Evolutionary conservation across 495 filamentous ascomycete genomes (phyloP), one percentile per base, ranked within the genome.

Genomic region (Penicillium coffeae): DNA sequence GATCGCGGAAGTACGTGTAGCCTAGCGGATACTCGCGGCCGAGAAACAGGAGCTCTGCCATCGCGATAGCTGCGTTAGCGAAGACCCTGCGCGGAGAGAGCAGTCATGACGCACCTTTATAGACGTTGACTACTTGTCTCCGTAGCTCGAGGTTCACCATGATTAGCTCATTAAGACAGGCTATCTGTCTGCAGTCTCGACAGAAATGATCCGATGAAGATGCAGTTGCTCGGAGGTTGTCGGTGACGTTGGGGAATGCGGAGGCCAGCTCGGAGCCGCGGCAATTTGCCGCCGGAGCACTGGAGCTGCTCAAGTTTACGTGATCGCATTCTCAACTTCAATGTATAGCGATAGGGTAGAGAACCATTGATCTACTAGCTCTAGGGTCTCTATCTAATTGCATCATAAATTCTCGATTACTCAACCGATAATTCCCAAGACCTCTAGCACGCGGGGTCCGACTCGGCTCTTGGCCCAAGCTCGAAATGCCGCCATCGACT

Each of bases 51-150:
- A 96, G 81, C 52, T 95, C 90, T 93, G 52, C 30, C n/a, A n/a
- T n/a, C n/a, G n/a, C n/a, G n/a, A 40, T 38, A 13, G 22, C 3
- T 12, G 34, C 44, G 33, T 7, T 10, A 22, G 16, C 22, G 41
- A n/a, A n/a, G n/a, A n/a, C n/a, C n/a, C n/a, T n/a, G n/a, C n/a
- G n/a, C n/a, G n/a, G n/a, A n/a, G n/a, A n/a, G n/a, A n/a, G n/a
- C n/a, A n/a, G n/a, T n/a, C n/a, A n/a, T n/a, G n/a, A n/a, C 64
- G 12, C 65, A 88, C 91, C 87, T 83, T 95, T 96, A 75, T 98
- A 98, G 42, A 96, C 81, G 15, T 78, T 77, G 43, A 95, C 88
- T 25, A 96, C 93, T 62, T 95, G 82, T 41, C 78, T 74, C 38
- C 90, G 81, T 4, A 96, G 79, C 46, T 77, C 72, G 14, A 72